A percentile compares a stretch with the other conserved stretches of the same genome.
These are phyloP conservation scores for Monilinia laxa DNA, from an alignment of 2,329 filamentous ascomycete species.

Conservation along the genomic window DNA sequence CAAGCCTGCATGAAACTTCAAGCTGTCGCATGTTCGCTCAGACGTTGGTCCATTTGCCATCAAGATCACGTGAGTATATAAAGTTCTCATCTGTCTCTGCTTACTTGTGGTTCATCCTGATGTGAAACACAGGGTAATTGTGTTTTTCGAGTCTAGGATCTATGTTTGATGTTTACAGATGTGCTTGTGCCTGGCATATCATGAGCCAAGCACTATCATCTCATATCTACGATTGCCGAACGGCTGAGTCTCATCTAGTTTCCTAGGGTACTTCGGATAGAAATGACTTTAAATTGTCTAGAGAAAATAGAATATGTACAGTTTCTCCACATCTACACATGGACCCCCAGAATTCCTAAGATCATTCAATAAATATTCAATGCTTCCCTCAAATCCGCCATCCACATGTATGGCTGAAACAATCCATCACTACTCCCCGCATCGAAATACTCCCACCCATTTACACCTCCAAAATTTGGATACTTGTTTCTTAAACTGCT, in stretches of 20 bases:
- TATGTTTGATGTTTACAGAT: background rate
- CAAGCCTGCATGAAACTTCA: conserved; percentile 13
- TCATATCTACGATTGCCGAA: background rate
- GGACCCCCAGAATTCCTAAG: background rate
- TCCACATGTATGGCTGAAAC: conserved; percentile 41
- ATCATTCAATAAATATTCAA: conserved; percentile 1
- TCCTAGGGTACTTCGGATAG: background rate
- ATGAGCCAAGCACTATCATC: background rate
- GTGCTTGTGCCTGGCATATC: background rate
- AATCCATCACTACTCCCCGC: conserved; percentile 51
- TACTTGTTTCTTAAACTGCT: conserved; percentile 21
- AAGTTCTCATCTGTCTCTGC: background rate
- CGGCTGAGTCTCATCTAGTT: background rate
- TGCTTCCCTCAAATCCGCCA: conserved; percentile 21
- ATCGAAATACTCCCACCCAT: conserved; percentile 58
- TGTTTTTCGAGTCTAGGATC: background rate
- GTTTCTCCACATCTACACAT: background rate
- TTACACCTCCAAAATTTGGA: conserved; percentile 25
- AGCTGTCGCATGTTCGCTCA: conserved; percentile 20
- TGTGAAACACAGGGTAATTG: background rate
- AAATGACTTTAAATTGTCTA: background rate
- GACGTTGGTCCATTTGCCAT: conserved; percentile 4
- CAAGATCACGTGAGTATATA: background rate
- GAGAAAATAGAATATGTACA: background rate
- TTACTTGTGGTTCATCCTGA: background rate